These are phyloP conservation scores for Barnettozyma vustinii DNA, from an alignment of 805 yeast genomes.

Conservation along the genomic window DNA sequence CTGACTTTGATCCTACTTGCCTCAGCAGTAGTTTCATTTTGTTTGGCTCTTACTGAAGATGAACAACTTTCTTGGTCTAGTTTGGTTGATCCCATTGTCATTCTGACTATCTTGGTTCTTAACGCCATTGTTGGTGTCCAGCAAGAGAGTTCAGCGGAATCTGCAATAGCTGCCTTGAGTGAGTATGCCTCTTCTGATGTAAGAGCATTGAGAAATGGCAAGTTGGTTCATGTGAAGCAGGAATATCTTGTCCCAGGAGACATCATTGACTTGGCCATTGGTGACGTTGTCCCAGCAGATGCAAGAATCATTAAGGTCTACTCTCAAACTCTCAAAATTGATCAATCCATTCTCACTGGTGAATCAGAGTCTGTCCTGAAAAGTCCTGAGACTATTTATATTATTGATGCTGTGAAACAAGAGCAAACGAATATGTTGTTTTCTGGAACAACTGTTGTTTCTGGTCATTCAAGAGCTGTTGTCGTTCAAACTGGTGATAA, in stretches of 20 bases:
- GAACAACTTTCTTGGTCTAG: slow-evolving; percentile 27
- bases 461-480: slow-evolving; percentile 40
- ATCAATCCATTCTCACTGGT: slow-evolving; percentile 45
- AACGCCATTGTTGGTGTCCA: slow-evolving; percentile 46
- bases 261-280: slow-evolving; percentile 33
- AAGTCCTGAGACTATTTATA: slow-evolving; percentile 22
- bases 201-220: slow-evolving; percentile 39
- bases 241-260: slow-evolving; percentile 43
- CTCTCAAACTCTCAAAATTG: slow-evolving; percentile 38
- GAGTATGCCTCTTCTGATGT: slow-evolving; percentile 44
- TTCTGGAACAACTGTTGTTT: slow-evolving; percentile 41
- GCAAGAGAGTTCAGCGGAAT: slow-evolving; percentile 46
- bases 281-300: slow-evolving; percentile 45
- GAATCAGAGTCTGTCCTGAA: slow-evolving; percentile 39
- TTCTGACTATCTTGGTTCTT: slow-evolving; percentile 38
- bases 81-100: slow-evolving; percentile 36
- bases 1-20: slow-evolving; percentile 29
- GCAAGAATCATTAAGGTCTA: slow-evolving; percentile 34
- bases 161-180: slow-evolving; percentile 44
- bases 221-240: slow-evolving; percentile 36
- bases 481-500: slow-evolving; percentile 42
- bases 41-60: slow-evolving; percentile 27
- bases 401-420: slow-evolving; percentile 32
- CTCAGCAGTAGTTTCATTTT: slow-evolving; percentile 30
- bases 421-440: slow-evolving; percentile 37